phyloP scores from a whole-genome alignment of 2,329 filamentous ascomycete genomes.

The Pseudogymnoascus sp. region DNA sequence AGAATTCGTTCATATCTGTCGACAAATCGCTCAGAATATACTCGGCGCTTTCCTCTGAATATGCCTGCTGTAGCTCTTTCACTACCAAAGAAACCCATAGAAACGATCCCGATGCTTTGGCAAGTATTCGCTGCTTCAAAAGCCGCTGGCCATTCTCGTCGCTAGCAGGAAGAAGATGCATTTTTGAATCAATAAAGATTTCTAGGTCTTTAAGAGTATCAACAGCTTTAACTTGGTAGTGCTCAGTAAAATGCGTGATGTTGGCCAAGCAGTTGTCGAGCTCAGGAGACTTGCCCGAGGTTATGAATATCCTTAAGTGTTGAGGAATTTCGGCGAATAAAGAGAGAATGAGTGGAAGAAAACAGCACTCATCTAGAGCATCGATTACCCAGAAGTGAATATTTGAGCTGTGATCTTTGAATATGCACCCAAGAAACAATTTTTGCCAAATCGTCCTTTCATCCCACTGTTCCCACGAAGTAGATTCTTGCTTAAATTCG shows the following conservation, averaged over 20 bases:
- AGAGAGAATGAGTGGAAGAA: conserved; percentile 21
- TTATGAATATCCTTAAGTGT: conserved; percentile 24
- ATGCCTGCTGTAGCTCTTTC: conserved; percentile 25
- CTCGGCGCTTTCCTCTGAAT: conserved; percentile 23
- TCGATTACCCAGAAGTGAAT: conserved; percentile 32
- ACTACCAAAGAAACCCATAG: conserved; percentile 30
- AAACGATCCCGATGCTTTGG: conserved; percentile 28
- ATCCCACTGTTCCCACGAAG: conserved; percentile 23
- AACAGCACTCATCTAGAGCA: conserved; percentile 30
- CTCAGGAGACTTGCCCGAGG: conserved; percentile 19
- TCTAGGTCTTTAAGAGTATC: conserved; percentile 25
- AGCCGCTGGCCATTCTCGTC: conserved; percentile 5
- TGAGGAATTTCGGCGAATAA: conserved; percentile 16
- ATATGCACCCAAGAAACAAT: conserved; percentile 28
- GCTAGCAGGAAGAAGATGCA: conserved; percentile 16
- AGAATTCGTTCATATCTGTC: conserved; percentile 26
- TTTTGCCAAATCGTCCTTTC: conserved; percentile 29
- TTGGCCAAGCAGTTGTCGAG: not conserved
- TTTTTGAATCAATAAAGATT: conserved; percentile 20
- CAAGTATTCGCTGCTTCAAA: conserved; percentile 20
- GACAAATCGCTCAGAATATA: conserved; percentile 28
- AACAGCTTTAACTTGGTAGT: conserved; percentile 15
- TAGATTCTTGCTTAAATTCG: conserved; percentile 20
- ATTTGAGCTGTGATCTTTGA: conserved; percentile 19
- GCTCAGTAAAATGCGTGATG: not conserved